Percentiles rank a stretch among this genome's conserved stretches.
These are phyloP conservation scores for Penicillium malachiteum DNA, from an alignment of 495 filamentous ascomycete genomes.

Conservation along the genomic window DNA sequence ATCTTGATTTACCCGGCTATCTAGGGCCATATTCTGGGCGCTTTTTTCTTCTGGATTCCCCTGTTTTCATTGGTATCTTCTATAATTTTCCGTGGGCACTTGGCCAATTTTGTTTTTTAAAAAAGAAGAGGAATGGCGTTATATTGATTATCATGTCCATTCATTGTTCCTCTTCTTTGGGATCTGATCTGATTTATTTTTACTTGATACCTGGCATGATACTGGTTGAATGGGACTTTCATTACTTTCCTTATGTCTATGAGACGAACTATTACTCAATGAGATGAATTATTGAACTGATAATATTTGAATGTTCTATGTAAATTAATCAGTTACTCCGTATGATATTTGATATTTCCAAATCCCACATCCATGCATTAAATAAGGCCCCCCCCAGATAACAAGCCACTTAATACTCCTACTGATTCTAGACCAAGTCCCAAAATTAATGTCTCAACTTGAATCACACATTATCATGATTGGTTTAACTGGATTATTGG, in stretches of 20 bases:
- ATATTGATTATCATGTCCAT: constrained; percentile 9
- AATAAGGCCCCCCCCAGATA: no score
- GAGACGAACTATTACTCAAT: not conserved
- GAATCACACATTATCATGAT: no score
- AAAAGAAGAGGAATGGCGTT: constrained; percentile 37
- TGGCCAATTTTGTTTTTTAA: constrained; percentile 7
- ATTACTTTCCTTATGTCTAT: constrained; percentile 4
- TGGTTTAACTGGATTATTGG: not conserved
- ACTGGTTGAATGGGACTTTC: constrained; percentile 6
- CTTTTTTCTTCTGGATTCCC: constrained; percentile 11
- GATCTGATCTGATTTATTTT: constrained; percentile 3
- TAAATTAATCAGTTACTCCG: no score
- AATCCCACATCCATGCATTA: no score
- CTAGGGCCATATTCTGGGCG: constrained; percentile 5
- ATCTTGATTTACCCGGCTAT: constrained; percentile 3
- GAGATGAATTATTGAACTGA: no score
- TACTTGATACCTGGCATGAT: constrained; percentile 21
- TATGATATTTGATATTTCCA: no score
- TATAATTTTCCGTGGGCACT: not conserved
- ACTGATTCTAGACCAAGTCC: no score
- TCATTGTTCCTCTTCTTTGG: constrained; percentile 15
- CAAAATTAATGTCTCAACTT: not conserved
- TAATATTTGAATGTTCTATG: no score
- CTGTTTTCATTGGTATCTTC: constrained; percentile 9
- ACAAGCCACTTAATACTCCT: no score